These are phyloP conservation scores for Aristolochia contorta DNA, from an alignment of 164 flowering plant genomes.

Conservation along the genomic window DNA sequence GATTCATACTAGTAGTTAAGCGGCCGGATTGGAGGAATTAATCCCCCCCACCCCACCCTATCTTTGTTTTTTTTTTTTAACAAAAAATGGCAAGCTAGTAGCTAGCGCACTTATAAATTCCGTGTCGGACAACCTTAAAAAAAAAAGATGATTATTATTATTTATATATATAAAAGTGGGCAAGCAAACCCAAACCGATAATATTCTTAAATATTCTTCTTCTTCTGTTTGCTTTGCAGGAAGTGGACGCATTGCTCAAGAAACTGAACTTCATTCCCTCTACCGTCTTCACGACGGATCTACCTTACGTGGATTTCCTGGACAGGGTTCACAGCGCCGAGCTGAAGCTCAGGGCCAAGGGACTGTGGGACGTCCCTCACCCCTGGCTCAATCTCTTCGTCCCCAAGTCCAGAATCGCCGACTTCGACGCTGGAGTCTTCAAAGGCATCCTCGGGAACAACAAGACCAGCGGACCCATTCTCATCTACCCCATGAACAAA, in stretches of 20 bases:
- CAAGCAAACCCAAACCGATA: too few relatives aligned
- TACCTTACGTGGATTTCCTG: conserved; percentile 75
- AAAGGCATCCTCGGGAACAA: conserved; percentile 85
- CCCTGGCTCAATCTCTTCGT: conserved; percentile 97
- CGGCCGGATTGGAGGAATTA: too few relatives aligned
- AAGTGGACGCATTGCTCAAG: conserved; percentile 55
- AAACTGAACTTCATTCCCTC: conserved; percentile 53
- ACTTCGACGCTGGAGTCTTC: conserved; percentile 77
- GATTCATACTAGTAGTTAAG: not conserved
- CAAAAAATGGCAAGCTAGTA: too few relatives aligned
- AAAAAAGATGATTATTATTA: too few relatives aligned
- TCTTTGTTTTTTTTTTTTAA: too few relatives aligned
- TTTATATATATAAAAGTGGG: too few relatives aligned
- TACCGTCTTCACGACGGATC: conserved; percentile 67
- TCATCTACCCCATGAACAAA: conserved; percentile 93
- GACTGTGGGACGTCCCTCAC: conserved; percentile 93
- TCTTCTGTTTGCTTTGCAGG: conserved; percentile 35
- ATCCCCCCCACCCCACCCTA: too few relatives aligned
- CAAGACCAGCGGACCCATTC: conserved; percentile 86
- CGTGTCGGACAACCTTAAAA: too few relatives aligned
- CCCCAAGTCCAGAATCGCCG: conserved; percentile 70
- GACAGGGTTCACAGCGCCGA: conserved; percentile 97
- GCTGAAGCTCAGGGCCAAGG: conserved; percentile 80
- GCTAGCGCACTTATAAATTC: too few relatives aligned
- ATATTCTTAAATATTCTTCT: too few relatives aligned